Percentiles rank a stretch among this genome's conserved stretches.
These are phyloP conservation scores for Elaeis guineensis DNA, from an alignment of 176 grass and related monocot species.

Conservation along the genomic window DNA sequence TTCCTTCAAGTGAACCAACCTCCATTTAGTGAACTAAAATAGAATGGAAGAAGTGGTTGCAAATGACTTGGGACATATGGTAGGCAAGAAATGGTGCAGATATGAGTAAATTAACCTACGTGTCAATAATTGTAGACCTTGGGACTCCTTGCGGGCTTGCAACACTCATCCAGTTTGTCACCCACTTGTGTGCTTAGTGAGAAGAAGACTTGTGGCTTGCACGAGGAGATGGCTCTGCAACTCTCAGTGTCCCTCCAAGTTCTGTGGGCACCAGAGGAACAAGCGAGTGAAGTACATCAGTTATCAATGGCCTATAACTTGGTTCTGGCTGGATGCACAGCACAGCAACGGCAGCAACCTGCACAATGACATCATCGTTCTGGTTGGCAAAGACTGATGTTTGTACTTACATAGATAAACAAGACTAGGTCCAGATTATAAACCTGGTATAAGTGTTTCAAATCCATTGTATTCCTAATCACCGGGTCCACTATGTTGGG, in stretches of 20 bases:
- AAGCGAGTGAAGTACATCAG: conserved; percentile 92
- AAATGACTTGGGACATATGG: too few relatives aligned
- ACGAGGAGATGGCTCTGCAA: conserved; percentile 29
- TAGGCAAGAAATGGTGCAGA: too few relatives aligned
- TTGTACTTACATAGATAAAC: conserved; percentile 1
- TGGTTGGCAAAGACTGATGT: conserved; percentile 1
- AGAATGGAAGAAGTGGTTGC: too few relatives aligned
- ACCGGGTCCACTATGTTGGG: conserved; percentile 92
- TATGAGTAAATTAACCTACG: too few relatives aligned
- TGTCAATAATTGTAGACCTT: too few relatives aligned
- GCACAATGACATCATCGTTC: conserved; percentile 11
- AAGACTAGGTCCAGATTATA: conserved; percentile 8
- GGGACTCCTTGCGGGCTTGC: too few relatives aligned
- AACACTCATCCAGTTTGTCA: too few relatives aligned
- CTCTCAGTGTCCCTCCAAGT: conserved; percentile 73
- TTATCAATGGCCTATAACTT: conserved; percentile 92
- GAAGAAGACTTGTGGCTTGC: conserved; percentile 1
- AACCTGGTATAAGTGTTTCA: conserved; percentile 95
- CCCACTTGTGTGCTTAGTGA: background rate
- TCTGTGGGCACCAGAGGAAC: conserved; percentile 78
- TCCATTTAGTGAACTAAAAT: too few relatives aligned
- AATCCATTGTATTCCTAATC: conserved; percentile 86
- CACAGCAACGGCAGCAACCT: conserved; percentile 92
- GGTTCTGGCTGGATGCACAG: conserved; percentile 89
- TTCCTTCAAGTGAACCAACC: too few relatives aligned